phyloP scores from a whole-genome alignment of 2,329 filamentous ascomycete genomes.

The Xylariaceae sp. region DNA sequence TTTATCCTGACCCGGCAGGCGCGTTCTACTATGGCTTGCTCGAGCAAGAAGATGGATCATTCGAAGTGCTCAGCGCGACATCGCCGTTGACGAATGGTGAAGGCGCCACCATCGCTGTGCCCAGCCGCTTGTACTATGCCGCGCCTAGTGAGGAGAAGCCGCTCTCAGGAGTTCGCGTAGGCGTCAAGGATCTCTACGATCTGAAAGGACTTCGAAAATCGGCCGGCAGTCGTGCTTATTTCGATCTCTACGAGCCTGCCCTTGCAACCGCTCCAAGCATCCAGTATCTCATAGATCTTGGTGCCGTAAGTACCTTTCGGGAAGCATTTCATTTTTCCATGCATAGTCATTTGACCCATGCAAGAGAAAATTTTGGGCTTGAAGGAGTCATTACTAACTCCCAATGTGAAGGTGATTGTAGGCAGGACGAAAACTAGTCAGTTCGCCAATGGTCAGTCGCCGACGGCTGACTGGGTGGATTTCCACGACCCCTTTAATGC shows the following conservation, averaged over 20 bases:
- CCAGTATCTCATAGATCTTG: not conserved
- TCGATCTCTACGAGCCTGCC: not conserved
- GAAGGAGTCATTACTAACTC: too few relatives aligned
- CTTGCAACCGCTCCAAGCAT: not conserved
- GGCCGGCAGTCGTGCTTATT: not conserved
- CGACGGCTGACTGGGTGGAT: conserved; percentile 49
- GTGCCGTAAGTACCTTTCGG: not conserved
- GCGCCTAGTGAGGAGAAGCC: not conserved
- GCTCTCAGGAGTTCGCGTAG: not conserved
- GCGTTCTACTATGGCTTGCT: not conserved
- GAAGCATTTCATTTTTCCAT: too few relatives aligned
- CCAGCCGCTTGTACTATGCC: not conserved
- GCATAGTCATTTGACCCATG: too few relatives aligned
- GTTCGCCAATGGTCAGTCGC: conserved; percentile 43
- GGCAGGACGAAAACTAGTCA: conserved; percentile 47
- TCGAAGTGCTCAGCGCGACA: not conserved
- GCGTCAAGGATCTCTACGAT: not conserved
- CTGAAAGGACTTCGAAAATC: not conserved
- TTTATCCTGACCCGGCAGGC: not conserved
- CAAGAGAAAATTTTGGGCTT: too few relatives aligned
- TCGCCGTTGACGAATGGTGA: not conserved
- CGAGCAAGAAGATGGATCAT: not conserved
- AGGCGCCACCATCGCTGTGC: not conserved
- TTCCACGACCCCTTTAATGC: conserved; percentile 43
- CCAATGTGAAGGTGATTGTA: conserved; percentile 35